Conservation (phyloP, 202 grass and related monocot genomes). For the Saccharum hybrid region DNA sequence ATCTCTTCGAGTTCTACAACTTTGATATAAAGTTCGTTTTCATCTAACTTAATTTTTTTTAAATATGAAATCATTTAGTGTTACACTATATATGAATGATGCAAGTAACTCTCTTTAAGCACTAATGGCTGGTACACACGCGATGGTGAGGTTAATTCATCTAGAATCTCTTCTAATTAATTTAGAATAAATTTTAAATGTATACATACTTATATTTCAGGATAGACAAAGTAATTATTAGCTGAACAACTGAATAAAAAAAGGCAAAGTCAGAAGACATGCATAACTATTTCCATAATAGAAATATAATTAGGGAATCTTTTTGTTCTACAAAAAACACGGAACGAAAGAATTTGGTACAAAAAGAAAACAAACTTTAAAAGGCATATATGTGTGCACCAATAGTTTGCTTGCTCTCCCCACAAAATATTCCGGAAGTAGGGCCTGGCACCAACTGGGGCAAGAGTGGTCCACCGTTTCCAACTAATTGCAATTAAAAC, state of each 20-base stretch:
- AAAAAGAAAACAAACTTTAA: neutral
- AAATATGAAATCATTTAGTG: neutral
- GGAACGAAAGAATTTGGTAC: neutral
- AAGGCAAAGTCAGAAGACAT: neutral
- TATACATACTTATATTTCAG: too few species aligned
- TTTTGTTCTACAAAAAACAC: neutral
- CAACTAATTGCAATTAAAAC: conserved; percentile 86
- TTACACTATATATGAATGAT: too few species aligned
- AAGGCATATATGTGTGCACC: conserved; percentile 15
- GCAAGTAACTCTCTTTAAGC: too few species aligned
- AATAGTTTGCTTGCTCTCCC: conserved; percentile 18
- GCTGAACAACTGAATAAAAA: too few species aligned
- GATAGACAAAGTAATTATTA: too few species aligned
- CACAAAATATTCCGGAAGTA: conserved; percentile 59
- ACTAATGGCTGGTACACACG: too few species aligned
- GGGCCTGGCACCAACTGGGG: conserved; percentile 54
- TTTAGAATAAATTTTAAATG: too few species aligned
- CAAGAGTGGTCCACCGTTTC: conserved; percentile 65
- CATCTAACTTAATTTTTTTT: too few species aligned
- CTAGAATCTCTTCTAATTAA: too few species aligned
- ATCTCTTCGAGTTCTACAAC: too few species aligned
- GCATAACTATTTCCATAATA: neutral
- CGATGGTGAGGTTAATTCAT: too few species aligned
- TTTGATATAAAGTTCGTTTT: too few species aligned
- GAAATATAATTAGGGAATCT: neutral